These are phyloP conservation scores for Candida sp. DNA, from an alignment of 1,139 yeast species.

Conservation along the genomic window DNA sequence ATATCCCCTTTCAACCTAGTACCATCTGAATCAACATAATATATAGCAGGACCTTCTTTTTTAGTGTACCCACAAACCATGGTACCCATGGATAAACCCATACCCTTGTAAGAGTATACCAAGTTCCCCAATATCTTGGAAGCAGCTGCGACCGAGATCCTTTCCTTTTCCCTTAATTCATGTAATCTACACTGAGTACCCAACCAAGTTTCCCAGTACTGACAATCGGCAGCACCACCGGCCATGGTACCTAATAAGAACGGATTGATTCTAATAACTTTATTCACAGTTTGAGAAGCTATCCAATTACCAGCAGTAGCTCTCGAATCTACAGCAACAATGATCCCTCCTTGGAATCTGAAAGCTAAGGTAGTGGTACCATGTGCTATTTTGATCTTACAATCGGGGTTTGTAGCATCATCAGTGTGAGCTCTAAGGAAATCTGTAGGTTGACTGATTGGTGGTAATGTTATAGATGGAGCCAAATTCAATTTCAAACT, in stretches of 20 bases:
- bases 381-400: slow-evolving; percentile 94
- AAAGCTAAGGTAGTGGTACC: slow-evolving; percentile 98
- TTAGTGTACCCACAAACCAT: slow-evolving; percentile 98
- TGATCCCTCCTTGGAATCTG: slow-evolving; percentile 92
- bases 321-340: slow-evolving; percentile 96
- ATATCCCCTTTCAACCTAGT: slow-evolving; percentile 92
- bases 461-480: slow-evolving; percentile 74
- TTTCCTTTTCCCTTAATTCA: slow-evolving; percentile 89
- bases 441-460: slow-evolving; percentile 89
- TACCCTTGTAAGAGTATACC: slow-evolving; percentile 92
- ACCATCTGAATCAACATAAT: slow-evolving; percentile 97
- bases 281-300: slow-evolving; percentile 97
- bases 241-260: slow-evolving; percentile 97
- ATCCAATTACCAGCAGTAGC: slow-evolving; percentile 99
- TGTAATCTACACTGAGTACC: slow-evolving; percentile 96
- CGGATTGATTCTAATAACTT: slow-evolving; percentile 96
- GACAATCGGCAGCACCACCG: slow-evolving; percentile 99
- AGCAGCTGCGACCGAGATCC: slow-evolving; percentile 97
- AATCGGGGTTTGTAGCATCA: slow-evolving; percentile 87
- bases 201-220: slow-evolving; percentile 98
- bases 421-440: slow-evolving; percentile 98
- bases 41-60: slow-evolving; percentile 93
- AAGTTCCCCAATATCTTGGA: slow-evolving; percentile 88
- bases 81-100: slow-evolving; percentile 99
- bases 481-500: slow-evolving; percentile 41